Evolutionary conservation across 2,329 filamentous ascomycete genomes (phyloP).

Genomic region (Aschersonia sp.): DNA sequence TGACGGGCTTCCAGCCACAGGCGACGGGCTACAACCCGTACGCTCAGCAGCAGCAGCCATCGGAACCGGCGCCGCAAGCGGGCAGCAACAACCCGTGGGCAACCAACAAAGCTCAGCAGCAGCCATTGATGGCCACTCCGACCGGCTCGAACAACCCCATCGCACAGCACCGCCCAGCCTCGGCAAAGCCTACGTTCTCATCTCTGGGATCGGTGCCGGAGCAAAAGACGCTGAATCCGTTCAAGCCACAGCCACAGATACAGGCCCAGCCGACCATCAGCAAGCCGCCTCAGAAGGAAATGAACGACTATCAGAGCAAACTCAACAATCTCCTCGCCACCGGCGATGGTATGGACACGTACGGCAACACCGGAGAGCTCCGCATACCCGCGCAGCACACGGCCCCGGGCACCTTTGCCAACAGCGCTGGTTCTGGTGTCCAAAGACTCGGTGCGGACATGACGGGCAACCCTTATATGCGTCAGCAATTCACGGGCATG

Average conservation of each 20-base stretch:
- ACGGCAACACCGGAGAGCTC: conserved; percentile 90
- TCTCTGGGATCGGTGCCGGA: conserved; percentile 66
- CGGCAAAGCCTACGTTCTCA: conserved; percentile 41
- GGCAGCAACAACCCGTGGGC: conserved; percentile 96
- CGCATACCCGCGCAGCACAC: conserved; percentile 95
- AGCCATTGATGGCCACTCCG: conserved; percentile 59
- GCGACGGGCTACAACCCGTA: conserved; percentile 41
- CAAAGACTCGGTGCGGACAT: conserved; percentile 55
- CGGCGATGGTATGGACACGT: conserved; percentile 92
- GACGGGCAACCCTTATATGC: conserved; percentile 79
- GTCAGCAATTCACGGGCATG: conserved; percentile 70
- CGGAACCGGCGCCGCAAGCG: conserved; percentile 49
- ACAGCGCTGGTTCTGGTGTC: conserved; percentile 76
- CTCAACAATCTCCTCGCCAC: conserved; percentile 76
- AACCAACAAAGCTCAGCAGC: conserved; percentile 39
- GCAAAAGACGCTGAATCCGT: conserved; percentile 57
- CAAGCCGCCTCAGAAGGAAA: conserved; percentile 31
- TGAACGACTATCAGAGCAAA: conserved; percentile 52
- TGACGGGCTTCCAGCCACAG: conserved; percentile 34
- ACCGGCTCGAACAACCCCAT: conserved; percentile 99
- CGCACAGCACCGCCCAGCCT: conserved; percentile 56
- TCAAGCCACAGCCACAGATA: conserved; percentile 31
- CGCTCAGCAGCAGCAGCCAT: conserved; percentile 20
- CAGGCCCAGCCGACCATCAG: conserved; percentile 15
- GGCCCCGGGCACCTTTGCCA: conserved; percentile 89